Evolutionary conservation across 164 flowering plant species (phyloP), one percentile per base, ranked within the genome.

Genomic region (Santalum album): DNA sequence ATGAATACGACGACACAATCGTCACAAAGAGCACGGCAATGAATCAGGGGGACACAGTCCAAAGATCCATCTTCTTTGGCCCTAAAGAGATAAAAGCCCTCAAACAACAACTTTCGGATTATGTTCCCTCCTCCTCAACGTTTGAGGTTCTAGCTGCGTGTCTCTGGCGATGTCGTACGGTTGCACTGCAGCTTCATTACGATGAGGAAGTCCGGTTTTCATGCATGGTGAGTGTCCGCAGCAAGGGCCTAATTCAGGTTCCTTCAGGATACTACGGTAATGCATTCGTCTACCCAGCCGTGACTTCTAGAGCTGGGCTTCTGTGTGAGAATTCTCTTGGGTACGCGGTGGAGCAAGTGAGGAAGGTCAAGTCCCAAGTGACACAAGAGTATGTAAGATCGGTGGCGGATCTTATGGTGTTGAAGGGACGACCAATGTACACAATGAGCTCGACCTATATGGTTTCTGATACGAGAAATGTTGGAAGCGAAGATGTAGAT

Each of bases 121-220:
- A n/a, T n/a, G 0, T 15, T 4, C 42, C 42, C 17, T 17, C 14
- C 14, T 11, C 16, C 17, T 38, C 42, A 4, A 15, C 42, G 4
- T 38, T 11, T 15, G 42, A 38, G 42, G 16, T 38, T 4, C 59
- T 73, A 9, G 53, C 69, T 20, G 72, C 74, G 21, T 66, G 60
- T 52, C 43, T 73, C 4, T 73, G 77, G 77, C 36, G 63, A 21
- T 66, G 74, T 57, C 69, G 77, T 19, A 73, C 77, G 11, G 47
- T 44, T 10, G 73, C 77, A 0, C 48, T 73, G 10, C 20, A 32
- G 2, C 57, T 60, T 9, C 53, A 56, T 32, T 68, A 72, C 1
- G 49, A 62, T 1, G 68, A 74, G 32, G 51, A 51, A 4, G 61
- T 74, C 6, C 60, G 72, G 6, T 12, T 32, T 7, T 12, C 12